phyloP scores from a whole-genome alignment of 2,329 filamentous ascomycete species.

The Colletotrichum kahawae region DNA sequence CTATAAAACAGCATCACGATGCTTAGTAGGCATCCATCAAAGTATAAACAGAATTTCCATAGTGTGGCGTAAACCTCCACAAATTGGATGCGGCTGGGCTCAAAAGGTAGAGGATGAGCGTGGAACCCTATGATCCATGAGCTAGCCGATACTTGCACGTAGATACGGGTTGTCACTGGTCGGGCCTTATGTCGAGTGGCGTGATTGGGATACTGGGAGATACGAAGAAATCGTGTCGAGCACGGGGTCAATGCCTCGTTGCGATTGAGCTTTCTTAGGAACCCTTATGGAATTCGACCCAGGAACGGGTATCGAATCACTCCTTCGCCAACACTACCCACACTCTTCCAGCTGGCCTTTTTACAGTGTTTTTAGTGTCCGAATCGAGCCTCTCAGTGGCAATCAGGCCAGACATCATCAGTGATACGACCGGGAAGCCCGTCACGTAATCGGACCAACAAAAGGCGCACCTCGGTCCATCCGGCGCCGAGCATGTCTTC shows the following conservation, averaged over 20 bases:
- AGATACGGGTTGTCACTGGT: fast-evolving
- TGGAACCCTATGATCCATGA: neutral
- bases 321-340: neutral
- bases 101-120: too few relatives aligned
- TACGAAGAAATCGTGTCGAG: neutral
- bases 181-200: neutral
- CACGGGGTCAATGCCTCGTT: fast-evolving
- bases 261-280: neutral
- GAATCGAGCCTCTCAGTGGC: neutral
- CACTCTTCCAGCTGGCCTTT: neutral
- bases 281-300: neutral
- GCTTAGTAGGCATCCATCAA: too few relatives aligned
- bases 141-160: fast-evolving
- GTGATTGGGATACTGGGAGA: neutral
- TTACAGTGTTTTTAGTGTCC: neutral
- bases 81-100: too few relatives aligned
- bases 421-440: neutral
- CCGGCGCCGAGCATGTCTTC: neutral
- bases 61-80: too few relatives aligned
- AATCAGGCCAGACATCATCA: neutral
- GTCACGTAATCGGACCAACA: neutral
- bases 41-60: too few relatives aligned
- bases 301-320: neutral
- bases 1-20: too few relatives aligned
- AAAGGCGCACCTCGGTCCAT: neutral